Evolutionary conservation across 192 early-diverging fungal genomes (phyloP).

Genomic region (Backusella tarrabulga): DNA sequence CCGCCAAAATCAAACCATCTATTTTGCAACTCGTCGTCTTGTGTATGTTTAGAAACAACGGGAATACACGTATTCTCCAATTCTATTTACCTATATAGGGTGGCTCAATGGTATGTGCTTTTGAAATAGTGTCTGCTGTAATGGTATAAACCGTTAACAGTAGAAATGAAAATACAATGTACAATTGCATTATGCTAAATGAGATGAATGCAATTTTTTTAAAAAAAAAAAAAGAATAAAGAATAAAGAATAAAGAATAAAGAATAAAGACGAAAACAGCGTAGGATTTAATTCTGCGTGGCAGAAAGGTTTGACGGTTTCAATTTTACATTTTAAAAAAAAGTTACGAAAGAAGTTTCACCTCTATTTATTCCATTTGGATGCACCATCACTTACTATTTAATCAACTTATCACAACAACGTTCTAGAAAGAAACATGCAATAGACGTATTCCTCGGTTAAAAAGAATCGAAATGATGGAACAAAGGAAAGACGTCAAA

Average conservation of each 20-base stretch:
- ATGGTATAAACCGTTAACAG: background rate
- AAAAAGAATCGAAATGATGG: no score
- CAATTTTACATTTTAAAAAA: background rate
- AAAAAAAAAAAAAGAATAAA: background rate
- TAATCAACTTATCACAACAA: no score
- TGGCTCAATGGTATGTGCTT: background rate
- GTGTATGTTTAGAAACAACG: background rate
- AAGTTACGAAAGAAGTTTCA: no score
- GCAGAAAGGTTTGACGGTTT: background rate
- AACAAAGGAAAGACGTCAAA: no score
- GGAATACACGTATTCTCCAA: background rate
- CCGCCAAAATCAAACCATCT: slow-evolving; percentile 97
- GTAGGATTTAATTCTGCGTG: background rate
- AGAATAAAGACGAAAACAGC: no score
- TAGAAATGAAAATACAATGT: background rate
- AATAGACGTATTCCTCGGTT: no score
- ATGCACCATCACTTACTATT: no score
- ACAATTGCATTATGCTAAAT: background rate
- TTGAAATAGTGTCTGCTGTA: background rate
- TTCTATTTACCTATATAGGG: slow-evolving; percentile 11
- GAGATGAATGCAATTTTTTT: background rate
- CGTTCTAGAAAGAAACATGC: no score
- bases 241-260: no score
- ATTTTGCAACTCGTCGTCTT: slow-evolving; percentile 72
- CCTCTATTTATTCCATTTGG: no score